Evolutionary conservation across 768 basidiomycete species (phyloP).

Genomic region (Tulasnella sp.): DNA sequence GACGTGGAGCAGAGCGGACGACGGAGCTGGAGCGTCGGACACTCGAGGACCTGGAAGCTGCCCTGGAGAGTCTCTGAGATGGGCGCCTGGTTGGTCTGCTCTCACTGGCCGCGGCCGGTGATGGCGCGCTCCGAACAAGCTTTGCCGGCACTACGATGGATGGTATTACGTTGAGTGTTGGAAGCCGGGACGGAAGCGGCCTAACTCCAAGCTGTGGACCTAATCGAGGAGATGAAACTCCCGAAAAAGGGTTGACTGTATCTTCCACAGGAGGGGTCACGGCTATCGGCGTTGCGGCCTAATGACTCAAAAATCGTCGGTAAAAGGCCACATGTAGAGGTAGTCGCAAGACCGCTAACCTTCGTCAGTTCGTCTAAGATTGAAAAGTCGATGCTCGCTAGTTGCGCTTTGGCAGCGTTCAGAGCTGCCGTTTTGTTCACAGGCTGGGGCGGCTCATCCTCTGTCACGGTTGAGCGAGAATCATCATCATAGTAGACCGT

Average conservation of each 20-base stretch:
- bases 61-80: slow-evolving; percentile 39
- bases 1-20: slow-evolving; percentile 37
- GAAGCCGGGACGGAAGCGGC: slow-evolving; percentile 50
- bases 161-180: slow-evolving; percentile 43
- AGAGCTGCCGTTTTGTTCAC: background rate
- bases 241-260: slow-evolving; percentile 60
- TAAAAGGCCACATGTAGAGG: background rate
- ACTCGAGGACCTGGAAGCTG: slow-evolving; percentile 57
- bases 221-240: slow-evolving; percentile 38
- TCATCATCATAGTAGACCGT: slow-evolving; percentile 63
- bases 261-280: slow-evolving; percentile 51
- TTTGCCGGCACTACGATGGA: slow-evolving; percentile 33
- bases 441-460: background rate
- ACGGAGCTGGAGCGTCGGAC: slow-evolving; percentile 52
- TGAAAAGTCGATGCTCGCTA: background rate
- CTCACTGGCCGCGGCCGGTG: background rate
- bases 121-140: background rate
- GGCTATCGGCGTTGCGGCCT: slow-evolving; percentile 38
- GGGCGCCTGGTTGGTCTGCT: background rate
- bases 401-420: background rate
- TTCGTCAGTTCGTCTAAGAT: slow-evolving; percentile 12
- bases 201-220: slow-evolving; percentile 34
- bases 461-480: slow-evolving; percentile 34
- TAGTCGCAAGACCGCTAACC: background rate
- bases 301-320: slow-evolving; percentile 19